Base-by-base conservation (phyloP, 2,329 filamentous ascomycete genomes). In the Aureobasidium sp. region DNA sequence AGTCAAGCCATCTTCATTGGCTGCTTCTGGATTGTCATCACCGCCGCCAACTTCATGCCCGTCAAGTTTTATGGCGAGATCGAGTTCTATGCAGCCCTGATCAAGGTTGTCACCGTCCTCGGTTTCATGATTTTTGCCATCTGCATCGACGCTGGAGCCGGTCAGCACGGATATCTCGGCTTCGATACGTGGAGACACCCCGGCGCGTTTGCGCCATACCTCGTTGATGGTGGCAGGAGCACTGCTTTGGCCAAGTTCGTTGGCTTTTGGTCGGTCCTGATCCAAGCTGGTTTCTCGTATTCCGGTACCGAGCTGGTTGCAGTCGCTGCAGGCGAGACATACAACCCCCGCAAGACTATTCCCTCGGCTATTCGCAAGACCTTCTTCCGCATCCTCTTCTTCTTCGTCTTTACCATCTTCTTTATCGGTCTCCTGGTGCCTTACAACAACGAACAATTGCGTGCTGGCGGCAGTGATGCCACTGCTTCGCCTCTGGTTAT, bases 401-500 rank as follows among this genome's bases (percentile, higher is more conserved):
- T 74, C 68, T 73, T 73, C 68, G 68, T 73, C 17, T 67, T 72
- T 29, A 71, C 70, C 15, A 67, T 74, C 64, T 70, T 73, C 63
- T 72, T 73, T 64, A 69, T 74, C 37, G 72, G 72, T 20, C 64
- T 74, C 9, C 61, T 74, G 31, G 66, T 73, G 8, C 72, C 72
- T 7, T 72, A 70, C 63, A 66, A 73, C 65, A 73, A 74, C 62
- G 55, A 68, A 12, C 64, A 69, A 59, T 73, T 79, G 9, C 70
- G 79, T 29, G 72, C 69, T 22, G 59, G 59, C 17, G 59, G 59
- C 29, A n/a, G 31, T 17, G 72, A 70, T 45, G 71, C 69, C 52
- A 75, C 73, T 58, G 80, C 81, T 5, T 85, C 83, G 0, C 87
- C 87, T 1, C 88, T 88, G 68, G 86, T 89, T 63, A 83, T 89